phyloP scores from a whole-genome alignment of 208 protist genomes.

The Herpetomonas muscarum region DNA sequence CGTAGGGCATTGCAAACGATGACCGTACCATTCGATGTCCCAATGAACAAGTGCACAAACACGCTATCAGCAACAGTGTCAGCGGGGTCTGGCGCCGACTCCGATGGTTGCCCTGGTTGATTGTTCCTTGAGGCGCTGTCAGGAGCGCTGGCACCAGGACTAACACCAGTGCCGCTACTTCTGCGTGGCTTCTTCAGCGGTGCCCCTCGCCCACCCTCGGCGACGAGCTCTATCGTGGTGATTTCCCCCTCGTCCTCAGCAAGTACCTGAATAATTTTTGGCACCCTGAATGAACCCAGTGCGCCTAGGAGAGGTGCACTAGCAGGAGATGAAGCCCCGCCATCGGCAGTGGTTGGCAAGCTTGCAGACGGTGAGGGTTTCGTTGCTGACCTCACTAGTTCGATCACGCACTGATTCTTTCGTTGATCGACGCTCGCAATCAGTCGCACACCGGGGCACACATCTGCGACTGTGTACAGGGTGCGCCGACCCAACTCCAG shows the following conservation, averaged over 20 bases:
- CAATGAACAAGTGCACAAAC: conserved; percentile 82
- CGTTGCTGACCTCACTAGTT: conserved; percentile 28
- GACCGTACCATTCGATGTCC: conserved; percentile 75
- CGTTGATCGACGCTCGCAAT: conserved; percentile 41
- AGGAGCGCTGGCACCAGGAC: too few relatives aligned
- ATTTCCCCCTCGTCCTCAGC: conserved; percentile 66
- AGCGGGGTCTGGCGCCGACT: background rate
- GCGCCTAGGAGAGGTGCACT: conserved; percentile 1
- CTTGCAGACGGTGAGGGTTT: background rate
- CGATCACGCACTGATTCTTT: conserved; percentile 54
- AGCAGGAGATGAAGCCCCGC: background rate
- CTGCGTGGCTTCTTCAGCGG: too few relatives aligned
- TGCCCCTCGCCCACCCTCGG: too few relatives aligned
- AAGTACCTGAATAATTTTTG: conserved; percentile 50
- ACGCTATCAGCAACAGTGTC: conserved; percentile 14
- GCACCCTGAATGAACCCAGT: conserved; percentile 33
- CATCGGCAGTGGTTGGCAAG: background rate
- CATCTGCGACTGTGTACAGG: conserved; percentile 28
- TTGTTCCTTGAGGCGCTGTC: too few relatives aligned
- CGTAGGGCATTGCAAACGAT: conserved; percentile 76
- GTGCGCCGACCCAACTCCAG: too few relatives aligned
- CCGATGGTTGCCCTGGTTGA: background rate
- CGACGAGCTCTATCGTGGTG: conserved; percentile 47
- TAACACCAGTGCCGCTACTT: too few relatives aligned
- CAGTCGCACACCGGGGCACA: conserved; percentile 46